A percentile compares a stretch with the other conserved stretches of the same genome.
phyloP scores from a whole-genome alignment of 1,284 basidiomycete genomes.

The Wallemia mellicola region DNA sequence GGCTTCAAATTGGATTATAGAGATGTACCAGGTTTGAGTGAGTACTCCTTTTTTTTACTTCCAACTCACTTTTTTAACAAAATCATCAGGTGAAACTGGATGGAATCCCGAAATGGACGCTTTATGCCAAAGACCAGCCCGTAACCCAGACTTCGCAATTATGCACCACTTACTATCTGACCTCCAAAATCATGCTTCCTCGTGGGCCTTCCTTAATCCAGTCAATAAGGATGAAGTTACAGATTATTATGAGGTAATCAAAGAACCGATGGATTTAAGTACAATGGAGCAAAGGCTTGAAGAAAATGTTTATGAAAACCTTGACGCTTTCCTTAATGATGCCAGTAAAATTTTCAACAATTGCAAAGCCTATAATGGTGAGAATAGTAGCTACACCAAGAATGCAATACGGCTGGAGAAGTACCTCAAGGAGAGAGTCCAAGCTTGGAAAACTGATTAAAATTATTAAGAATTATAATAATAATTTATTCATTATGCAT shows the following conservation, averaged over 20 bases:
- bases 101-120: conserved; percentile 71
- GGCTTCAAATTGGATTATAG: conserved; percentile 17
- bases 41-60: neutral
- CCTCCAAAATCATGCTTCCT: conserved; percentile 42
- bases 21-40: conserved; percentile 44
- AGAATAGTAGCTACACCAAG: conserved; percentile 53
- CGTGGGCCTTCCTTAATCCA: conserved; percentile 65
- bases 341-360: conserved; percentile 69
- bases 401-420: conserved; percentile 53
- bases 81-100: conserved; percentile 47
- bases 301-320: conserved; percentile 38
- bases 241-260: conserved; percentile 38
- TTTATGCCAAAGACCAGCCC: conserved; percentile 28
- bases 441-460: neutral
- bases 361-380: conserved; percentile 65
- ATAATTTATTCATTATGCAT: neutral
- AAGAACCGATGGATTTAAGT: conserved; percentile 27
- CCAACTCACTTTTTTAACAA: neutral
- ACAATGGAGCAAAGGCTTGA: conserved; percentile 86
- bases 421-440: conserved; percentile 13
- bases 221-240: conserved; percentile 56
- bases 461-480: neutral
- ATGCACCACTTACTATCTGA: conserved; percentile 67
- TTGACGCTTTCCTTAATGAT: conserved; percentile 53
- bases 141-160: conserved; percentile 25